Conservation (phyloP, 352 stramenopile genomes). For the Plasmopara halstedii region DNA sequence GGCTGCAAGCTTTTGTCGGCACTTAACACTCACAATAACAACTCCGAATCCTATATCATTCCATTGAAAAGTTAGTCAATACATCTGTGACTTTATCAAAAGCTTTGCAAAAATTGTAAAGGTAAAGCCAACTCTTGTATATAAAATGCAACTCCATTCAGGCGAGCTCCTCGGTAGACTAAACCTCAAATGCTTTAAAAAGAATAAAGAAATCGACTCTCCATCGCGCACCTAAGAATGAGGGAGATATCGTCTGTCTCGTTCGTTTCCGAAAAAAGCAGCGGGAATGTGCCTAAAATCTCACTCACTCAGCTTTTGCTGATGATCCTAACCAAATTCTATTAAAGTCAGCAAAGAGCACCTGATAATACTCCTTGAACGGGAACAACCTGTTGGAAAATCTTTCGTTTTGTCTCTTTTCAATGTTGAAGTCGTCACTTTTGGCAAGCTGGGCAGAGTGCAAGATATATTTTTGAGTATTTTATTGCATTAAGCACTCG, state of each 20-base stretch:
- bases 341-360: conserved; percentile 76
- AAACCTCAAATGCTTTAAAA: conserved; percentile 1
- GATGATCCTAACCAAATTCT: conserved; percentile 67
- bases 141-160: too few relatives aligned
- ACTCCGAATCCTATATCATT: too few relatives aligned
- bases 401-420: conserved; percentile 13
- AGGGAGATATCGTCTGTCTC: conserved; percentile 38
- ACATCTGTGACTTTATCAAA: too few relatives aligned
- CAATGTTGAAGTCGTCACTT: conserved; percentile 16
- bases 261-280: conserved; percentile 29
- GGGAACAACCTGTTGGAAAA: conserved; percentile 66
- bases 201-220: conserved; percentile 18
- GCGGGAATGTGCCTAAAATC: conserved; percentile 43
- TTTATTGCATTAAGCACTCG: conserved; percentile 11
- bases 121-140: too few relatives aligned
- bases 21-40: too few relatives aligned
- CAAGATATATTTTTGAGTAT: conserved; percentile 5
- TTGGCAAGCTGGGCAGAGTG: not conserved
- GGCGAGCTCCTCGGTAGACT: too few relatives aligned
- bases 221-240: conserved; percentile 76
- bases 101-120: too few relatives aligned
- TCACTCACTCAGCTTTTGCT: conserved; percentile 46
- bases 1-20: too few relatives aligned
- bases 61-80: too few relatives aligned
- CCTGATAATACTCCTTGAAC: conserved; percentile 83